Base-by-base conservation (phyloP, 495 filamentous ascomycete species). In the Jackrogersella minutella region DNA sequence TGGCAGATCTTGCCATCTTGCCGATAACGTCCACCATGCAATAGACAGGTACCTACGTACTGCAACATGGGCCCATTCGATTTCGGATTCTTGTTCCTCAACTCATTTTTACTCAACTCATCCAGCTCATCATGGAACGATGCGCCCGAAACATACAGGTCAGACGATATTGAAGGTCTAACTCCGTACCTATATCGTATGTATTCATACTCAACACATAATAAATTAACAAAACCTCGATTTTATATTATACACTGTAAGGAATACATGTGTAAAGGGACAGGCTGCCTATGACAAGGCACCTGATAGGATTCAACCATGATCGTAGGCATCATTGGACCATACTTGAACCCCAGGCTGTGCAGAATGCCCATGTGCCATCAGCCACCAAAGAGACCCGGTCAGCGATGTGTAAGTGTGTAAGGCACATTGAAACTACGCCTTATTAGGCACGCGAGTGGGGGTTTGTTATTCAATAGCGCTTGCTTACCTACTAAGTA, bases 1-100 rank as follows among this genome's bases (percentile, higher is more conserved):
- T 67, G 64, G 64, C 64, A 67, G 41, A 46, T 46, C 41, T 46
- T 46, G 17, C 41, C 44, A 67, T 67, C 64, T 67, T 51, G 24
- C 51, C 39, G 57, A 67, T 67, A 67, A 58, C 50, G 60, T 49
- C 24, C 24, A 7, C n/a, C n/a, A n/a, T n/a, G n/a, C n/a, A n/a
- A n/a, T n/a, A n/a, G n/a, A n/a, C n/a, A n/a, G n/a, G n/a, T n/a
- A n/a, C n/a, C n/a, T n/a, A n/a, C n/a, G n/a, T n/a, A n/a, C n/a
- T 31, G 31, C 26, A n/a, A 52, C 36, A 21, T 28, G 44, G 6
- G 13, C 44, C n/a, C 31, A 34, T 7, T 34, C 5, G 11, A 34
- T 10, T 34, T 34, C 11, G 11, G 8, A 30, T 30, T 30, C 3
- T 30, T 30, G 8, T 30, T 21, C 11, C 40, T 43, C 14, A 41